Evolutionary conservation across 2,329 filamentous ascomycete genomes (phyloP).

Genomic region (Ustulina deusta): DNA sequence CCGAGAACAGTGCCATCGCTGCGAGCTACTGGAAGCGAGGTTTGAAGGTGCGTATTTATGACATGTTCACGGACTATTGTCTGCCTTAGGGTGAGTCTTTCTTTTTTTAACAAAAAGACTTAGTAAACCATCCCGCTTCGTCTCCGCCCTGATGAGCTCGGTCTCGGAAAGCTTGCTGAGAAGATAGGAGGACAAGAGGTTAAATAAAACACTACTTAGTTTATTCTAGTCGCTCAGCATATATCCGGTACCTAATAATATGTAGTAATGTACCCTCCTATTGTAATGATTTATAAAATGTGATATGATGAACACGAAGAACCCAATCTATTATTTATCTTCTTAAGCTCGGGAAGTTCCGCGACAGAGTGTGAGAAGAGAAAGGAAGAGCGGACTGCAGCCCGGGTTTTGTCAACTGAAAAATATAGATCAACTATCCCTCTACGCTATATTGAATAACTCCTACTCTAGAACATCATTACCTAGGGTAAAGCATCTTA

Average conservation of each 20-base stretch:
- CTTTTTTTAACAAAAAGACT: background rate
- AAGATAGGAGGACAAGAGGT: too few species aligned
- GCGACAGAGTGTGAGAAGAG: background rate
- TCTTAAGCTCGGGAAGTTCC: background rate
- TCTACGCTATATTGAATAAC: too few species aligned
- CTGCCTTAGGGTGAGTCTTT: too few species aligned
- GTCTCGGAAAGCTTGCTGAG: too few species aligned
- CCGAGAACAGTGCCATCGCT: constrained; percentile 20
- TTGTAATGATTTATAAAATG: background rate
- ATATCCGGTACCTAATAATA: background rate
- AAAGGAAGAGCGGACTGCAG: background rate
- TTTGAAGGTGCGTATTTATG: background rate
- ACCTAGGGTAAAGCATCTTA: too few species aligned
- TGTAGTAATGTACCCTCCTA: background rate
- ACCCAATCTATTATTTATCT: background rate
- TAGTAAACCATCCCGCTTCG: too few species aligned
- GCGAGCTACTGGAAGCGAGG: constrained; percentile 17
- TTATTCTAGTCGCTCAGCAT: too few species aligned
- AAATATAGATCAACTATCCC: too few species aligned
- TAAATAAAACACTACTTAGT: too few species aligned
- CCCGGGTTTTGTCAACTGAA: too few species aligned
- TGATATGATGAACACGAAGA: background rate
- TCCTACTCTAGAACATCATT: too few species aligned
- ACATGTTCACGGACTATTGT: background rate
- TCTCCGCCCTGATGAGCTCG: too few species aligned